A percentile compares a stretch with the other conserved stretches of the same genome.
Evolutionary conservation across 2,329 filamentous ascomycete species (phyloP).

Genomic region (Orbilia blumenaviensis): DNA sequence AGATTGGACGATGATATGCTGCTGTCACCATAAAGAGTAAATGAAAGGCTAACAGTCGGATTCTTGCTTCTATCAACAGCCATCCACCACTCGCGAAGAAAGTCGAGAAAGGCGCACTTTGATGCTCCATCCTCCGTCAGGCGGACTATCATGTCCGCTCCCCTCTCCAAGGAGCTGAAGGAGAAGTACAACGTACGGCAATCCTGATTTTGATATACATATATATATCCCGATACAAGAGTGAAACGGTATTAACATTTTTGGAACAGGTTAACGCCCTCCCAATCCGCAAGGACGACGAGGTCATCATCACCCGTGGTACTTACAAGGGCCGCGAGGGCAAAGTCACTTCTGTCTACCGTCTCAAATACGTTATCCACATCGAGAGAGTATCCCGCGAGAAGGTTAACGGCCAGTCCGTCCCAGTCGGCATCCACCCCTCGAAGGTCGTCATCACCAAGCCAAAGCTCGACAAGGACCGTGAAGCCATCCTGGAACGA

Average conservation of each 20-base stretch:
- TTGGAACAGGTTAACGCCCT: conserved; percentile 81
- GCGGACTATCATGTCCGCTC: conserved; percentile 96
- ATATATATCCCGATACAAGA: not conserved
- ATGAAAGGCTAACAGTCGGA: conserved; percentile 23
- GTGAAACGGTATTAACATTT: conserved; percentile 3
- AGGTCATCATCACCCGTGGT: conserved; percentile 91
- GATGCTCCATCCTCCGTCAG: conserved; percentile 91
- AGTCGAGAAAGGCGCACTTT: conserved; percentile 99
- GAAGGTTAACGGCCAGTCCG: conserved; percentile 96
- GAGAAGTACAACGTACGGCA: conserved; percentile 95
- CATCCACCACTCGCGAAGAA: conserved; percentile 86
- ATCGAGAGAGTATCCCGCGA: conserved; percentile 95
- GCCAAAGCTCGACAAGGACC: conserved; percentile 97
- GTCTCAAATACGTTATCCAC: conserved; percentile 97
- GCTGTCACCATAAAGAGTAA: not conserved
- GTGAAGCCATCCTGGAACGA: conserved; percentile 85
- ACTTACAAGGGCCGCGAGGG: conserved; percentile 97
- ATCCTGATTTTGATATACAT: not conserved
- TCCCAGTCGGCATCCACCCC: conserved; percentile 91
- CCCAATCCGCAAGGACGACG: conserved; percentile 96
- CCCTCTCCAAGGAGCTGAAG: conserved; percentile 93
- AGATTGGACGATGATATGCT: too few relatives aligned
- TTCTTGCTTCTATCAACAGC: conserved; percentile 61
- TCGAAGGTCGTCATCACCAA: conserved; percentile 99
- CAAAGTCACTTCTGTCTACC: conserved; percentile 97